Evolutionary conservation across 805 yeast species (phyloP), one percentile per base, ranked within the genome.

Genomic region (Pichia cephalocereana): DNA sequence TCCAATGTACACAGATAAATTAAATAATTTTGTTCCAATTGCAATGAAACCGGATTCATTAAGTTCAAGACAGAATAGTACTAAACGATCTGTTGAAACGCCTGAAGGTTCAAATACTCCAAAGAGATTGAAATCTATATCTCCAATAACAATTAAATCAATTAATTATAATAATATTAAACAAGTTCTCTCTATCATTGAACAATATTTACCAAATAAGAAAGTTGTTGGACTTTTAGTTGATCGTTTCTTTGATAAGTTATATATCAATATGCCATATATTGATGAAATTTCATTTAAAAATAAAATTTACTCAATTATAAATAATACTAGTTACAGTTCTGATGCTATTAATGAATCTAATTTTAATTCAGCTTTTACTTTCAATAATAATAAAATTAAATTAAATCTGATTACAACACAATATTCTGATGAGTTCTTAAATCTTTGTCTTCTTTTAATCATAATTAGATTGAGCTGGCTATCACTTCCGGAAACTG

Each of bases 241-340:
- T 30, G 78, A 80, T 50, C 67, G 80, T 52, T 83, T 77, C 53
- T 83, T 83, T 58, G 70, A 70, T 11, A 69, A 72, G 34, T 63
- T 83, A 6, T 84, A 84, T 59, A 75, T 85, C 14, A 80, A 75
- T 48, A 69, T 83, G 55, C 90, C 93, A 3, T 79, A 75, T 52
- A 63, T 83, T 34, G 88, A 83, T 61, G 87, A 83, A 58, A 65
- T 55, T 46, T 67, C 68, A 10, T 77, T 79, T 58, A 70, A 70
- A 46, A 54, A 54, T 18, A 72, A 73, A 44, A 60, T 79, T 17
- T 54, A 64, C 1, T 58, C 69, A 26, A 71, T 80, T 8, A 63
- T 80, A 32, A 83, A 80, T 14, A 46, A 61, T 1, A 65, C 63
- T 27, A 70, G 69, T 44, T 34, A 34, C 15, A 34, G 3, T 7